Base-by-base conservation (phyloP, 176 grass and related monocot species). In the Triticum monococcum region DNA sequence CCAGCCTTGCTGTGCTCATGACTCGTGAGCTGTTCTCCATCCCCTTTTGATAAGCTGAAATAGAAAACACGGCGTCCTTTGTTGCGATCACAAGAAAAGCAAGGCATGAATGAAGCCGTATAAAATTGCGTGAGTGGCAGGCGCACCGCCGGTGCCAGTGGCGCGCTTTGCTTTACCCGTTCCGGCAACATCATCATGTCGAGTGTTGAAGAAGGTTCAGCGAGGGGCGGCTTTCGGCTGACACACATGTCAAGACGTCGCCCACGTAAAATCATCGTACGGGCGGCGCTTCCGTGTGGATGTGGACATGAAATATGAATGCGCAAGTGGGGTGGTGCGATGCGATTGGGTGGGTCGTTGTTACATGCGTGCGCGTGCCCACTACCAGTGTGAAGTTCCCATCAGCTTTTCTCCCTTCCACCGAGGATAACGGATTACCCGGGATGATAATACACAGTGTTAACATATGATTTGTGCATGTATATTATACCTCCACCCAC, bases 201-300 rank as follows among this genome's bases (percentile, higher is more conserved):
- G 52, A 23, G 20, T 79, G 30, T 73, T 61, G 68, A 50, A 31
- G 80, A 87, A 88, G 80, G 24, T 83, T 88, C 86, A 83, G 14
- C 24, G 14, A 35, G 9, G 72, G 46, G 6, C 68, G 68, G 72
- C 60, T 57, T 45, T 57, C 6, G 40, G 64, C 38, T 57, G 78
- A 7, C 80, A 85, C 72, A 77, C 59, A 75, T 78, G 75, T 50
- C 60, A 64, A 62, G 60, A 32, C 56, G 41, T 43, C 1, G 22
- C 69, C 33, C 82, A 66, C 22, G 77, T 80, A 74, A 80, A 63
- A 75, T 68, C 36, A 69, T 57, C 69, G 32, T 40, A 18, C 72
- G 77, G 28, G 31, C 61, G 9, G 12, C 48, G 77, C 60, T 80
- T 86, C 80, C 33, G 82, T 36, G 31, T 38, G 24, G 22, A 18